Conservation (phyloP, 1,284 basidiomycete species). For the Volvariella volvacea region DNA sequence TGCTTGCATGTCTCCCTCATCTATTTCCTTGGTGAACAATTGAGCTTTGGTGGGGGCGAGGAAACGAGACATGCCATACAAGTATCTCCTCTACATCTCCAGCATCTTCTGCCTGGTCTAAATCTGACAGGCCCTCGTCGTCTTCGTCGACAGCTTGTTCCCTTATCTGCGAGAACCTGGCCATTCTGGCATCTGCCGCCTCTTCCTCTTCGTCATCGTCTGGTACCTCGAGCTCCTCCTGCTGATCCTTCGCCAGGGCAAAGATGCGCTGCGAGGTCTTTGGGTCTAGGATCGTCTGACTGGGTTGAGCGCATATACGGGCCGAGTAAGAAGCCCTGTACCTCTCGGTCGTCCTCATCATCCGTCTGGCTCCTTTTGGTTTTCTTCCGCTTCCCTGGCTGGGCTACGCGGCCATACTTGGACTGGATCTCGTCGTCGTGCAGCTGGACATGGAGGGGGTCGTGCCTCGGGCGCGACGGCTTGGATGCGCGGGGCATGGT, state of each 20-base stretch:
- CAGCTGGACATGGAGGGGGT: constrained; percentile 80
- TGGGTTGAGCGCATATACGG: constrained; percentile 7
- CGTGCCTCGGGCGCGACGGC: constrained; percentile 61
- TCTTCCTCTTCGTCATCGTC: constrained; percentile 41
- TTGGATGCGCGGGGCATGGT: constrained; percentile 61
- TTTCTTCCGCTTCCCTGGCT: constrained; percentile 70
- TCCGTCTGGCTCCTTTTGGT: constrained; percentile 31
- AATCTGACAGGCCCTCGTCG: constrained; percentile 31
- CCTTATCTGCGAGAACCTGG: constrained; percentile 22
- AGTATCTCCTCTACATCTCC: constrained; percentile 48
- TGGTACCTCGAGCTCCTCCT: constrained; percentile 75
- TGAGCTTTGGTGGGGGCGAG: constrained; percentile 4
- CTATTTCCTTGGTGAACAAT: constrained; percentile 64
- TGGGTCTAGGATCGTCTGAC: constrained; percentile 71
- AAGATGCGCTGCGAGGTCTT: constrained; percentile 89
- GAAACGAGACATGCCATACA: constrained; percentile 30
- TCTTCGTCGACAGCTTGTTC: constrained; percentile 42
- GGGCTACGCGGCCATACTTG: constrained; percentile 73
- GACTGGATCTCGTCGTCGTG: constrained; percentile 67
- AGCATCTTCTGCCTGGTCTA: constrained; percentile 20
- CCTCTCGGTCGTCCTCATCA: constrained; percentile 55
- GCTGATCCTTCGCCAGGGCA: constrained; percentile 88
- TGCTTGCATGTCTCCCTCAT: constrained; percentile 80
- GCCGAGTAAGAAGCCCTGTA: constrained; percentile 19
- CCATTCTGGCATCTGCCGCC: constrained; percentile 11